Base-by-base conservation (phyloP, 305 asterid genomes). In the Solanum hybrid region DNA sequence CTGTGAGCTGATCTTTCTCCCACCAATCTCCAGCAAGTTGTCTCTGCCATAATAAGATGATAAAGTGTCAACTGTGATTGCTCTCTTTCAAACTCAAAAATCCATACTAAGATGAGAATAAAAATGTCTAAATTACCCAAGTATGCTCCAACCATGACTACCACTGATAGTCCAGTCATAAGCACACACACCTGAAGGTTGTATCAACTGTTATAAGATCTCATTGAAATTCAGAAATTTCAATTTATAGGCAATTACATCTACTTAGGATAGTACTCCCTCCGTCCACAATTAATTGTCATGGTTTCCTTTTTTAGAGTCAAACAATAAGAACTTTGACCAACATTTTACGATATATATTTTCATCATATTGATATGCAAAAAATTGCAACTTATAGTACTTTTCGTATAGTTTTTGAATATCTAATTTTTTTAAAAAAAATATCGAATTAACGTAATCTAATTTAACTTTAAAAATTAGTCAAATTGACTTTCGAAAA, bases 1-100 rank as follows among this genome's bases (percentile, higher is more conserved):
- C 95, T 92, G 89, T 95, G 98, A 66, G 98, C 96, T 24, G 98
- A 94, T 91, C 98, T 90, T 88, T 96, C 99, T 73, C 99, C 98
- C 11, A 96, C 96, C 91, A 96, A 84, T 92, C 97, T 95, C 98
- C 98, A 95, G 86, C 98, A 96, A 78, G 97, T 92, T 78, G 96
- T 94, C 95, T 96, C 99, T 96, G 93, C 38, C 90, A 87, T 89
- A 86, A 85, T 89, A 86, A 72, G 87, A 29, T 82, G 73, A 82
- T 29, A 0, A 84, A 82, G 40, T 45, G 72, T 45, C 7, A 84
- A 45, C 73, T 9, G 73, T 84, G 87, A 10, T 81, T 29, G 17
- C 73, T 19, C 73, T 84, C 73, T 31, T 82, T 82, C 35, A 17
- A 27, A 45, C 87, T 82, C 73, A 45, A 51, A 27, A 45, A 84